phyloP scores from a whole-genome alignment of 2,329 filamentous ascomycete species.

The Drechslerella coelobrocha region DNA sequence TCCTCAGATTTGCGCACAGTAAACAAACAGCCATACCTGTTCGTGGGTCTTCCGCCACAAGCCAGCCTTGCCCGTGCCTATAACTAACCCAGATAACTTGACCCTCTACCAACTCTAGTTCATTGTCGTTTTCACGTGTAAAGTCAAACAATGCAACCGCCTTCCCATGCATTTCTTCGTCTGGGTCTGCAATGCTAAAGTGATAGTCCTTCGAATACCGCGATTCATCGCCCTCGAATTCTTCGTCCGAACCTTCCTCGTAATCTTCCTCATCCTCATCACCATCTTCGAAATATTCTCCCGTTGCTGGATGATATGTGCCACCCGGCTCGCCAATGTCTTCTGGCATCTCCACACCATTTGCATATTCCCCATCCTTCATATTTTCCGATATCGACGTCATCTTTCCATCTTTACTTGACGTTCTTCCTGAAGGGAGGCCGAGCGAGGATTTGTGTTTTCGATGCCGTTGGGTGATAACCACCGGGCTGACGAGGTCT shows the following conservation, averaged over 20 bases:
- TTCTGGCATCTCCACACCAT: slow-evolving; percentile 31
- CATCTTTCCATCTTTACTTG: slow-evolving; percentile 49
- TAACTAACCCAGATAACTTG: slow-evolving; percentile 98
- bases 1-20: neutral
- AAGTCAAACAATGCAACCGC: slow-evolving; percentile 96
- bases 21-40: slow-evolving; percentile 63
- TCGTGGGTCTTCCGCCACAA: slow-evolving; percentile 94
- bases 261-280: slow-evolving; percentile 52
- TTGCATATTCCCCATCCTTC: slow-evolving; percentile 46
- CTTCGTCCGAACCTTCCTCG: slow-evolving; percentile 59
- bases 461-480: slow-evolving; percentile 82
- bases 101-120: slow-evolving; percentile 87
- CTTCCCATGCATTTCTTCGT: slow-evolving; percentile 97
- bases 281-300: slow-evolving; percentile 42
- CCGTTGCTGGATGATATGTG: slow-evolving; percentile 38
- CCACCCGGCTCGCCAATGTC: slow-evolving; percentile 47
- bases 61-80: slow-evolving; percentile 93
- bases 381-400: slow-evolving; percentile 46
- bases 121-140: slow-evolving; percentile 92
- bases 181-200: slow-evolving; percentile 91
- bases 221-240: slow-evolving; percentile 69
- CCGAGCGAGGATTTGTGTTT: slow-evolving; percentile 76
- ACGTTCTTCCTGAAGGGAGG: slow-evolving; percentile 29
- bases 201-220: slow-evolving; percentile 91
- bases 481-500: slow-evolving; percentile 85